Evolutionary conservation across 2,329 filamentous ascomycete species (phyloP), one percentile per base, ranked within the genome.

Genomic region (Salinomyces thailandicus): DNA sequence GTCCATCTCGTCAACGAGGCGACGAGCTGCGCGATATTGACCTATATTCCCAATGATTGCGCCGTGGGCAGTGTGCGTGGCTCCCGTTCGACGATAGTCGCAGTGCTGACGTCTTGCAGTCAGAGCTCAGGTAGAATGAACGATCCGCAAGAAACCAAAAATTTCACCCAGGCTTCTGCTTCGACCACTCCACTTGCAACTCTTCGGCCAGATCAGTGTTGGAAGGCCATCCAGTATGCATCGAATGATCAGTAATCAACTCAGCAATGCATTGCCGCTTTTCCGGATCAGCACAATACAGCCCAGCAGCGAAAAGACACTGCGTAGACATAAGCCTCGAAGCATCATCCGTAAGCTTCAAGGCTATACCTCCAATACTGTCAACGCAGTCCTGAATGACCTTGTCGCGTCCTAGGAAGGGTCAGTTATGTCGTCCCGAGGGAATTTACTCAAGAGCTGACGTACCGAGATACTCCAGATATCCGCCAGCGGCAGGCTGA

Each of bases 1-100:
- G 69, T 74, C 4, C 75, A 74, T 44, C 50, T 75, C 38, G 50
- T 75, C n/a, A 68, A 62, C 38, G 71, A 75, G 38, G 62, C 64
- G 6, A 64, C 67, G n/a, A 64, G 57, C 20, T 69, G 69, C 46
- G 71, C 67, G 70, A 26, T 67, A 1, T 62, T 60, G 31, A 69
- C 69, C 31, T 67, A 71, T 43, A 69, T 71, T 24, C 66, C 64
- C 0, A 62, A 69, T 22, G 48, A 49, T 31, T 46, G 48, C 5
- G 46, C 48, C 3, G 48, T 50, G 22, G 51, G 51, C 24, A 52
- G 47, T 50, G 31, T 45, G 46, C 45, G 16, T 14, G 13, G 13
- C 14, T 30, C 27, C 11, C 11, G 7, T 30, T 30, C 27, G 14
- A 8, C 27, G 27, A n/a, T 14, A n/a, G 27, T 14, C 27, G 27